phyloP scores from a whole-genome alignment of 371 early-diverging fungal species.

The Parasitella parasitica region DNA sequence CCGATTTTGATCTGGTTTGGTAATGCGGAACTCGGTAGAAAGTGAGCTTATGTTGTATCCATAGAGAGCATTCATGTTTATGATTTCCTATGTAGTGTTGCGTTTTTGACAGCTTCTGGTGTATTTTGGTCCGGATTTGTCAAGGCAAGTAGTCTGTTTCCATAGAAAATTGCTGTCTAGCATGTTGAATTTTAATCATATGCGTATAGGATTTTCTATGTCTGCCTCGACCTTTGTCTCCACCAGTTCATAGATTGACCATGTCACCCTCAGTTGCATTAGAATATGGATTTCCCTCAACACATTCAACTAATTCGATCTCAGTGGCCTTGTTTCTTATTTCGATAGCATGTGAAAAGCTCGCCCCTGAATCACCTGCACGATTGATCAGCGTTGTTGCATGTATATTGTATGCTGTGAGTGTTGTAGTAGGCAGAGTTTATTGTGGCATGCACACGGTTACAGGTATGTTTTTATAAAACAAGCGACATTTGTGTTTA shows the following conservation, averaged over 20 bases:
- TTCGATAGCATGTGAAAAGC: slow-evolving; percentile 46
- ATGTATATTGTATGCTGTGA: slow-evolving; percentile 58
- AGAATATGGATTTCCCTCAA: slow-evolving; percentile 85
- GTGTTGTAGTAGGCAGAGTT: slow-evolving; percentile 68
- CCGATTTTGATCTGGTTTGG: slow-evolving; percentile 77
- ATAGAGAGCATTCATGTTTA: not conserved
- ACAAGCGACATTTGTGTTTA: not conserved
- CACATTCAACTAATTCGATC: slow-evolving; percentile 76
- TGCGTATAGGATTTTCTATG: slow-evolving; percentile 66
- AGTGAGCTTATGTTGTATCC: slow-evolving; percentile 31
- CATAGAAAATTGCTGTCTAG: not conserved
- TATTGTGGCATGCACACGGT: slow-evolving; percentile 81
- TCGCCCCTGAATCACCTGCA: slow-evolving; percentile 37
- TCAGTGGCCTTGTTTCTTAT: slow-evolving; percentile 67
- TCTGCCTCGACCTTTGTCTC: slow-evolving; percentile 74
- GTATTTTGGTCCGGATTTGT: slow-evolving; percentile 69
- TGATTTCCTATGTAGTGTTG: slow-evolving; percentile 33
- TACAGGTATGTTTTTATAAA: slow-evolving; percentile 38
- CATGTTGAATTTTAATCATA: not conserved
- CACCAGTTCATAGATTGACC: slow-evolving; percentile 68
- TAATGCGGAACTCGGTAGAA: slow-evolving; percentile 54
- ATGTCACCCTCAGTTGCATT: slow-evolving; percentile 60
- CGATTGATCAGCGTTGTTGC: slow-evolving; percentile 42
- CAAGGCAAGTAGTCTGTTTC: slow-evolving; percentile 48
- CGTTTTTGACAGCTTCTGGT: slow-evolving; percentile 57